phyloP scores from a whole-genome alignment of 192 early-diverging fungal genomes.

The Piromyces sp. region DNA sequence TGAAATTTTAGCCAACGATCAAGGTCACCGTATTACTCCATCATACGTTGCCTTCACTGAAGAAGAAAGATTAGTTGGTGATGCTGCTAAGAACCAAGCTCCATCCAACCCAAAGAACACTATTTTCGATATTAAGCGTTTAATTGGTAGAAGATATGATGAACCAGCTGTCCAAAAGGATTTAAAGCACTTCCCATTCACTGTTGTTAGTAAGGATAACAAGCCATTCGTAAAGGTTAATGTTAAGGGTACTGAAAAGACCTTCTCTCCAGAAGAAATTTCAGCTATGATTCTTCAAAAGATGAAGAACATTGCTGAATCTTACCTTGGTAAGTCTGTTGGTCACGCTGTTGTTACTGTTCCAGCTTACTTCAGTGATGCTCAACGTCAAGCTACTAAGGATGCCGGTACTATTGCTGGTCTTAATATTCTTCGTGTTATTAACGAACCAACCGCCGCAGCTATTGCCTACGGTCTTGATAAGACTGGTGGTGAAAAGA shows the following conservation, averaged over 20 bases:
- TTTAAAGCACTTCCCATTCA: constrained; percentile 93
- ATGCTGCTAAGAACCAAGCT: constrained; percentile 90
- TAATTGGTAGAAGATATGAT: constrained; percentile 74
- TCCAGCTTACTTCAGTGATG: constrained; percentile 93
- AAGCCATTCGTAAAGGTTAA: constrained; percentile 69
- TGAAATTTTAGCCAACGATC: constrained; percentile 96
- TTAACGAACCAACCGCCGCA: constrained; percentile 86
- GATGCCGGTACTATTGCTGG: constrained; percentile 75
- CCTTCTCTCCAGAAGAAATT: constrained; percentile 86
- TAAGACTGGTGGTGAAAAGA: constrained; percentile 71
- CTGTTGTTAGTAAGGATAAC: constrained; percentile 58
- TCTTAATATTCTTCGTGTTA: constrained; percentile 65
- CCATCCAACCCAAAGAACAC: constrained; percentile 78
- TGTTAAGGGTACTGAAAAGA: constrained; percentile 72
- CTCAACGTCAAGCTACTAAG: constrained; percentile 88
- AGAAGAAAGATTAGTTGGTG: constrained; percentile 79
- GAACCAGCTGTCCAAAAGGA: constrained; percentile 82
- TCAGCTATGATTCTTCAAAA: constrained; percentile 91
- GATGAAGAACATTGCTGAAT: constrained; percentile 89
- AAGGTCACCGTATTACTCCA: constrained; percentile 86
- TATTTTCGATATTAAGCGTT: constrained; percentile 82
- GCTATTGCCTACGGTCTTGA: constrained; percentile 95
- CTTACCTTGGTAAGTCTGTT: constrained; percentile 69
- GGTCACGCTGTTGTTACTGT: constrained; percentile 89
- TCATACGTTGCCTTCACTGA: constrained; percentile 89